Evolutionary conservation across 2,329 filamentous ascomycete species (phyloP), one percentile per base, ranked within the genome.

Genomic region (Arthrobotrys conoides): DNA sequence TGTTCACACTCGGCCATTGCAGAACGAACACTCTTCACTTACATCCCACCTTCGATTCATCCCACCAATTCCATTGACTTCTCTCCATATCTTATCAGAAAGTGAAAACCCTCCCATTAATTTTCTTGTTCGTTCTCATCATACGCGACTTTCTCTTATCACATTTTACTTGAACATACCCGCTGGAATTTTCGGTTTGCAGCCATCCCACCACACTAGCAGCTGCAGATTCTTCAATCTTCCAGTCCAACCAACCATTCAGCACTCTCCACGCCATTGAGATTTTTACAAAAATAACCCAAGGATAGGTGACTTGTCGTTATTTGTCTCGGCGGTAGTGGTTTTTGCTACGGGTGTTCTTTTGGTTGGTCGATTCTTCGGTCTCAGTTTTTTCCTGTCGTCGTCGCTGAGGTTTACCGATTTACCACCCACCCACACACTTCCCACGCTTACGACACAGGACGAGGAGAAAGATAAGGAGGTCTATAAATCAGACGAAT

Each of bases 181-280:
- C 16, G 1, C 41, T 46, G 41, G 41, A 46, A 46, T 46, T 30
- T 30, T 30, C 27, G 27, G 27, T 30, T 30, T 30, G 27, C 27
- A 30, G 5, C 41, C 41, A 46, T 38, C 36, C 12, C 38, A 46
- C 18, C 44, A 20, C n/a, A 20, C 44, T 20, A 1, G n/a, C n/a
- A 46, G 16, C 30, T 70, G 66, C 66, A 70, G 66, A 18, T 38
- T 55, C n/a, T 49, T 5, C 48, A 30, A 30, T 30, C 27, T 6
- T 30, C 27, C 27, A 30, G 6, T 12, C 48, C 14, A 27, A 20
- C 63, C 68, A 16, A 67, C 72, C 72, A 77, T 48, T 77, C 67
- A 77, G 27, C 59, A 16, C 38, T 30, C 41, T 70, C 72, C 66
- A 76, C 72, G 72, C 63, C 14, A 61, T 51, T 33, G n/a, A 16